phyloP scores from a whole-genome alignment of 1,139 yeast species.

The Pichia sp. region DNA sequence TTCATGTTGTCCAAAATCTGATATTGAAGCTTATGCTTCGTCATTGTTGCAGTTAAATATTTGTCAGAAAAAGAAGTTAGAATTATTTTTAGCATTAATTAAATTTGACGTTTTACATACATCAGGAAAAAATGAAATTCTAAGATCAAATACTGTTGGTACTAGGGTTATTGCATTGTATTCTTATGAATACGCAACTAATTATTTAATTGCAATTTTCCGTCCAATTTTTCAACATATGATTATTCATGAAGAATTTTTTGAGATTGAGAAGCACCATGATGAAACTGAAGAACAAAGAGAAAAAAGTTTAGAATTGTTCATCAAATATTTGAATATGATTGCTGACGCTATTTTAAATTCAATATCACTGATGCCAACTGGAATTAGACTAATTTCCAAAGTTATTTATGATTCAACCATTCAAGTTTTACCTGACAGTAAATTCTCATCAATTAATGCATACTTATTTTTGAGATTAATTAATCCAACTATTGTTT shows the following conservation, averaged over 20 bases:
- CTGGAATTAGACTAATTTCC: slow-evolving; percentile 69
- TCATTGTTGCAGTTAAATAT: slow-evolving; percentile 61
- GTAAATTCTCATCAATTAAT: slow-evolving; percentile 71
- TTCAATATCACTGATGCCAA: slow-evolving; percentile 57
- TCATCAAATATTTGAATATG: slow-evolving; percentile 50
- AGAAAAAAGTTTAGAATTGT: slow-evolving; percentile 41
- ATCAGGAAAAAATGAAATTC: slow-evolving; percentile 59
- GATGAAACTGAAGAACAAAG: slow-evolving; percentile 34
- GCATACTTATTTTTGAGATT: slow-evolving; percentile 81
- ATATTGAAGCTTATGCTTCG: slow-evolving; percentile 67
- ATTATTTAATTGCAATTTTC: slow-evolving; percentile 48
- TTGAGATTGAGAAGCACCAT: slow-evolving; percentile 60
- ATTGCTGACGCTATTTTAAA: slow-evolving; percentile 56
- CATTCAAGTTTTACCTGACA: slow-evolving; percentile 57
- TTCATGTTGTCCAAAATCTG: slow-evolving; percentile 52
- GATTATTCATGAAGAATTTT: slow-evolving; percentile 42
- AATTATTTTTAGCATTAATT: slow-evolving; percentile 51
- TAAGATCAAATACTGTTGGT: slow-evolving; percentile 77
- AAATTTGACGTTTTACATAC: slow-evolving; percentile 57
- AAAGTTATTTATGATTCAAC: slow-evolving; percentile 64
- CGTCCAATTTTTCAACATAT: slow-evolving; percentile 52
- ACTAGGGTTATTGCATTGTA: slow-evolving; percentile 69
- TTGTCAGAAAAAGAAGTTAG: slow-evolving; percentile 46
- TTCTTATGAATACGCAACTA: slow-evolving; percentile 59
- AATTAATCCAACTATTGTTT: slow-evolving; percentile 85